Evolutionary conservation across 1,284 basidiomycete genomes (phyloP), one percentile per base, ranked within the genome.

Genomic region (Meripilus lineatus): DNA sequence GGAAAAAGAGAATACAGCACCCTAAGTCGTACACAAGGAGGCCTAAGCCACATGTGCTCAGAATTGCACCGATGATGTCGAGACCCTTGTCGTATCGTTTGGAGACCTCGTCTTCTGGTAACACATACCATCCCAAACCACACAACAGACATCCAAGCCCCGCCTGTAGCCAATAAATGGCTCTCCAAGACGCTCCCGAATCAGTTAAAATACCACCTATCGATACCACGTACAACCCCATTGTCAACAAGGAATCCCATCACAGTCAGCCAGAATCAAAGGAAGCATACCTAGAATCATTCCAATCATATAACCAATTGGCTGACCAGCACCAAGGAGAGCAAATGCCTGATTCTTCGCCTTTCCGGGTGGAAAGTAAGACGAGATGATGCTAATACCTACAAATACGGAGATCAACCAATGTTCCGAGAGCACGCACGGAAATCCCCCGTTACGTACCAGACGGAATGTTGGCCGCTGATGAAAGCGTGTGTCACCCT

Each of bases 1-100:
- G n/a, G n/a, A n/a, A n/a, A n/a, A n/a, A n/a, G n/a, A n/a, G n/a
- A n/a, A n/a, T n/a, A n/a, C n/a, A n/a, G 35, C 37, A 66, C 65
- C 62, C 61, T 21, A 67, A 56, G 35, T 61, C 59, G 40, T 60
- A 67, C 10, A 58, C 63, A 10, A 67, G 51, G n/a, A 67, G 48
- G 4, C 56, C 65, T 24, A 67, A 50, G 3, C 63, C 64, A 10
- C 47, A 47, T 5, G 56, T 58, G 40, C 65, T 66, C 13, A 67
- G 49, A n/a, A 59, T 18, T 3, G 63, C 64, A 21, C 65, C 65
- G 22, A 62, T 55, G 60, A 57, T 64, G 49, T 67, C 65, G 14
- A 67, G 45, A 14, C 65, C 65, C 42, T 64, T 65, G 14, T 47
- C 56, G 40, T 67, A 66, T 33, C 56, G 43, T 21, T 38, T 49